Percentiles rank a stretch among this genome's conserved stretches.
phyloP scores from a whole-genome alignment of 345 rosid species.

The Raphanus sativus region DNA sequence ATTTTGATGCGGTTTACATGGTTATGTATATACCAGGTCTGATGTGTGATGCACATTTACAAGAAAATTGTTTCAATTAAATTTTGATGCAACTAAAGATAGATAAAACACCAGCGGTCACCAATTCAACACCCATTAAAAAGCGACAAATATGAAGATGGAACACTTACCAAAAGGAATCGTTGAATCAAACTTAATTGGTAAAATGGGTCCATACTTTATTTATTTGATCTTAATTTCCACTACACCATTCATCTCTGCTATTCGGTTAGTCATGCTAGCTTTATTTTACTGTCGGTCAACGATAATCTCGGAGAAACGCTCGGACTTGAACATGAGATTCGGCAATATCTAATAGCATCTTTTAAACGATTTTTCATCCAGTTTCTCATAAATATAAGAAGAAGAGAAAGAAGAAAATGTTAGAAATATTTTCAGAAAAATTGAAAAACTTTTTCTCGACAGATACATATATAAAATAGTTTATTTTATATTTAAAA shows the following conservation, averaged over 20 bases:
- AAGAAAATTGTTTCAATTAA: neutral
- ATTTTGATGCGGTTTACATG: slow-evolving; percentile 2
- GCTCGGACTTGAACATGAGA: slow-evolving; percentile 1
- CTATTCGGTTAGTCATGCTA: neutral
- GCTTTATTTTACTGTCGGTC: neutral
- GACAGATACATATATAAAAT: no score
- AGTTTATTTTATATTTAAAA: no score
- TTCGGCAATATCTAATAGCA: neutral
- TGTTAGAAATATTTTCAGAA: no score
- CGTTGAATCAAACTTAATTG: neutral
- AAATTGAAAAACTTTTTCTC: no score
- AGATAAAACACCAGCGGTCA: slow-evolving; percentile 27
- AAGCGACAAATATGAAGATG: slow-evolving; percentile 12
- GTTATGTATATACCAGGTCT: neutral
- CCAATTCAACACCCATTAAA: slow-evolving; percentile 5
- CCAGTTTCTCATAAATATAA: no score
- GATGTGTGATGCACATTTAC: slow-evolving; percentile 18
- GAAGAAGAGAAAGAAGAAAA: no score
- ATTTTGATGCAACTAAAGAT: slow-evolving; percentile 23
- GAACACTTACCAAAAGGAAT: neutral
- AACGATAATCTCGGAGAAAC: neutral
- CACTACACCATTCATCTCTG: slow-evolving; percentile 4
- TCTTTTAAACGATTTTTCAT: no score
- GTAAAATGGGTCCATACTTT: neutral
- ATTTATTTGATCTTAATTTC: neutral